phyloP scores from a whole-genome alignment of 2,329 filamentous ascomycete genomes.

The Botrytis fabae region DNA sequence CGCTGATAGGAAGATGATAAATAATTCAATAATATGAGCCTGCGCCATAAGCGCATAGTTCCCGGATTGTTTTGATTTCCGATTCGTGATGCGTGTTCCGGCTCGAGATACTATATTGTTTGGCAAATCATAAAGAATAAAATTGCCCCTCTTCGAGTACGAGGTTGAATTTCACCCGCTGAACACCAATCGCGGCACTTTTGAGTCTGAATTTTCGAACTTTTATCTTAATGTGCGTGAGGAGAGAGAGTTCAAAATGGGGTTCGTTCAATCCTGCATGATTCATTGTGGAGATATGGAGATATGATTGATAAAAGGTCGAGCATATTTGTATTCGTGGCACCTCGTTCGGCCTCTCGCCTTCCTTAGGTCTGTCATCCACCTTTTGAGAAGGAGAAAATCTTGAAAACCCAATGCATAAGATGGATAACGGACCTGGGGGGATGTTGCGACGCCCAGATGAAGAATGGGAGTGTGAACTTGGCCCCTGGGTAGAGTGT shows the following conservation, averaged over 20 bases:
- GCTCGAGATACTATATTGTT: conserved; percentile 30
- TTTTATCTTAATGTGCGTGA: not conserved
- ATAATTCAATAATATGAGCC: conserved; percentile 26
- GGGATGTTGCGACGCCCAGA: not conserved
- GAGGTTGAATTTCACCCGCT: conserved; percentile 5
- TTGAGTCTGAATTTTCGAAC: not conserved
- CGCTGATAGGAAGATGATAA: conserved; percentile 30
- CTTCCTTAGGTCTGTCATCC: not conserved
- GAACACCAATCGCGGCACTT: conserved; percentile 21
- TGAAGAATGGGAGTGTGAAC: not conserved
- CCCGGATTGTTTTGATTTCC: conserved; percentile 27
- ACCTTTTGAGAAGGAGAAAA: not conserved
- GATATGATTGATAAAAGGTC: conserved; percentile 14
- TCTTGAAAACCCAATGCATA: not conserved
- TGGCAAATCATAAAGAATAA: conserved; percentile 14
- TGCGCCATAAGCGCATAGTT: conserved; percentile 35
- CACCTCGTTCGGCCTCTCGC: conserved; percentile 10
- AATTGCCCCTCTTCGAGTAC: conserved; percentile 20
- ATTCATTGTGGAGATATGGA: conserved; percentile 18
- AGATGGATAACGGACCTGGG: not conserved
- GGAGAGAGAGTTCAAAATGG: conserved; percentile 3
- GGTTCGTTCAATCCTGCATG: conserved; percentile 13
- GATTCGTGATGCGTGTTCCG: conserved; percentile 30
- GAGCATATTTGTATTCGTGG: conserved; percentile 17
- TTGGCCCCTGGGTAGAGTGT: not conserved